Conservation (phyloP, 2,329 filamentous ascomycete species). For the Botrytis cinerea region DNA sequence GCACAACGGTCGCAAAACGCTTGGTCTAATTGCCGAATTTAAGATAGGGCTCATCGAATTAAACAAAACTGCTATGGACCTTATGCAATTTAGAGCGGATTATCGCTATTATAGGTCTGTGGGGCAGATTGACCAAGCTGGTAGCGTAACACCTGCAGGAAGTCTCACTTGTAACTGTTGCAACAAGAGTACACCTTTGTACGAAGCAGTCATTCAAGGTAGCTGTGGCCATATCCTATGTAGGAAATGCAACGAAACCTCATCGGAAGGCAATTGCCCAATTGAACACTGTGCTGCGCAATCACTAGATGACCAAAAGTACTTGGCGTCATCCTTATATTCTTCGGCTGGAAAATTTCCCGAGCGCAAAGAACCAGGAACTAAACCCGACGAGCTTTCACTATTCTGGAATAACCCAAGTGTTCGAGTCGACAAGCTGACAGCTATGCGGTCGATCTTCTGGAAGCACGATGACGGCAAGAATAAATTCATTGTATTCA, state of each 20-base stretch:
- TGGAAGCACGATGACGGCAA: constrained; percentile 1
- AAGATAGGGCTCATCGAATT: not conserved
- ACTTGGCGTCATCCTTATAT: not conserved
- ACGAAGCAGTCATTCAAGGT: constrained; percentile 1
- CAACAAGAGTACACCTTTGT: not conserved
- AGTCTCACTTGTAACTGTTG: not conserved
- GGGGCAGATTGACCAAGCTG: not conserved
- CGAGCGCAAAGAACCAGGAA: not conserved
- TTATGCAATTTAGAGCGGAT: not conserved
- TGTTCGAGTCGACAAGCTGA: not conserved
- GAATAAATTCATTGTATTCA: constrained; percentile 9
- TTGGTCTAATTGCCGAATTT: not conserved
- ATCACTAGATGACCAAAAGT: not conserved
- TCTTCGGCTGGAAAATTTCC: not conserved
- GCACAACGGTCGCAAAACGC: not conserved
- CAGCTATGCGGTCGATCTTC: not conserved
- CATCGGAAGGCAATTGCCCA: not conserved
- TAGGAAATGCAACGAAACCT: not conserved
- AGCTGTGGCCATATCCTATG: constrained; percentile 3
- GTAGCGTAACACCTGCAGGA: not conserved
- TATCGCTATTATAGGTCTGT: constrained; percentile 7
- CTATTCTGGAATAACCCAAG: constrained; percentile 1
- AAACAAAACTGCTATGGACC: not conserved
- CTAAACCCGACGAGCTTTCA: not conserved
- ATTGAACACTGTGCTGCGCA: not conserved